Percentiles rank a stretch among this genome's conserved stretches.
phyloP scores from a whole-genome alignment of 2,329 filamentous ascomycete species.

The Sclerotinia glacialis region DNA sequence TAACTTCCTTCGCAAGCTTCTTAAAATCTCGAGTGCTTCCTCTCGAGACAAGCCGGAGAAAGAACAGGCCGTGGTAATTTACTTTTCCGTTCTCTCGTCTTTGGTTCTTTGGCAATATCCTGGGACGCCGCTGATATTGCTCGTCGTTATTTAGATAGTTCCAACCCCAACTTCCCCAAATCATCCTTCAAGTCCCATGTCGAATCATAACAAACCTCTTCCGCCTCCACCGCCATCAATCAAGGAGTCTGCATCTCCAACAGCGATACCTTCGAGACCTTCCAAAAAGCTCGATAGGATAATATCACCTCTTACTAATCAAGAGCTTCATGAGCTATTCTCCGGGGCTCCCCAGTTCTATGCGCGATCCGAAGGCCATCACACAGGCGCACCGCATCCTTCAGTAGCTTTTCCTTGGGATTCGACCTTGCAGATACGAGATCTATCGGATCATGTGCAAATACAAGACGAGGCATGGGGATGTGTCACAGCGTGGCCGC shows the following conservation, averaged over 20 bases:
- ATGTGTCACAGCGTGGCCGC: conserved; percentile 60
- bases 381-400: conserved; percentile 58
- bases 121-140: conserved; percentile 22
- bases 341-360: conserved; percentile 74
- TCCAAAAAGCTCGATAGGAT: conserved; percentile 48
- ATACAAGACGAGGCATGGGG: conserved; percentile 64
- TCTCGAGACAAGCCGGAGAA: conserved; percentile 18
- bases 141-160: conserved; percentile 12
- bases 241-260: conserved; percentile 44
- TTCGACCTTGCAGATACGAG: conserved; percentile 56
- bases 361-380: conserved; percentile 58
- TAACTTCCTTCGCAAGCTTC: conserved; percentile 38
- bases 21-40: conserved; percentile 34
- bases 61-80: conserved; percentile 28
- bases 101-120: conserved; percentile 21
- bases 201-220: conserved; percentile 55
- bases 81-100: background rate
- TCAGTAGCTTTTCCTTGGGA: conserved; percentile 68
- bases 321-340: conserved; percentile 67
- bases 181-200: conserved; percentile 27
- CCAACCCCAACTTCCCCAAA: conserved; percentile 21
- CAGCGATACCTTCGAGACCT: conserved; percentile 38
- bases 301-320: conserved; percentile 57
- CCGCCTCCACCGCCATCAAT: conserved; percentile 48
- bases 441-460: conserved; percentile 62